Evolutionary conservation across 2,329 filamentous ascomycete species (phyloP).

Genomic region (Nothomitra cinnamomea): DNA sequence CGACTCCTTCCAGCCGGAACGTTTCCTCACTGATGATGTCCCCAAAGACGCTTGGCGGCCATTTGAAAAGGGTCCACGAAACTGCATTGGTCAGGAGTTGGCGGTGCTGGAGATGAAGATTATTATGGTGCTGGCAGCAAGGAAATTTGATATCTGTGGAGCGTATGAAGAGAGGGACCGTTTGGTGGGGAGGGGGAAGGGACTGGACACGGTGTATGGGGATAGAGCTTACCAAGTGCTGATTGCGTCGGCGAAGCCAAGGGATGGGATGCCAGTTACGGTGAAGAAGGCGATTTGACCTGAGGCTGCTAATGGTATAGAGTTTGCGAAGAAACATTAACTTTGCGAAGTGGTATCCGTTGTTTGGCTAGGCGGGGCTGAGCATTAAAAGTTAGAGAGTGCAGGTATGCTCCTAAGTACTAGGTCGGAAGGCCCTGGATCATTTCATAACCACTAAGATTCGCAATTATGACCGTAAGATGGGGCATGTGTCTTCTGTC

Average conservation of each 20-base stretch:
- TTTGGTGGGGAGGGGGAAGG: background rate
- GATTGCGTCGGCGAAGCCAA: background rate
- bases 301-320: no score
- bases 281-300: background rate
- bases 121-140: slow-evolving; percentile 15
- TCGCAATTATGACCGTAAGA: no score
- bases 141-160: background rate
- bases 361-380: no score
- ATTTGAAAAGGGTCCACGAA: slow-evolving; percentile 31
- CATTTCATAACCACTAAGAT: no score
- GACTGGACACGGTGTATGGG: background rate
- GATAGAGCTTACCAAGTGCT: slow-evolving; percentile 1
- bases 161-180: slow-evolving; percentile 4
- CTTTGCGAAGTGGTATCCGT: no score
- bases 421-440: no score
- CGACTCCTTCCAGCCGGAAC: slow-evolving; percentile 20
- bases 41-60: slow-evolving; percentile 28
- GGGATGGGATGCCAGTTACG: background rate
- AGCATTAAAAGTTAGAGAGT: no score
- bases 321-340: no score
- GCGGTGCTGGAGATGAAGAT: slow-evolving; percentile 29
- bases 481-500: no score
- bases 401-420: no score
- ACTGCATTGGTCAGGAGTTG: slow-evolving; percentile 32
- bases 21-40: slow-evolving; percentile 16